These are phyloP conservation scores for Mycogone perniciosa DNA, from an alignment of 2,329 filamentous ascomycete genomes.

Conservation along the genomic window DNA sequence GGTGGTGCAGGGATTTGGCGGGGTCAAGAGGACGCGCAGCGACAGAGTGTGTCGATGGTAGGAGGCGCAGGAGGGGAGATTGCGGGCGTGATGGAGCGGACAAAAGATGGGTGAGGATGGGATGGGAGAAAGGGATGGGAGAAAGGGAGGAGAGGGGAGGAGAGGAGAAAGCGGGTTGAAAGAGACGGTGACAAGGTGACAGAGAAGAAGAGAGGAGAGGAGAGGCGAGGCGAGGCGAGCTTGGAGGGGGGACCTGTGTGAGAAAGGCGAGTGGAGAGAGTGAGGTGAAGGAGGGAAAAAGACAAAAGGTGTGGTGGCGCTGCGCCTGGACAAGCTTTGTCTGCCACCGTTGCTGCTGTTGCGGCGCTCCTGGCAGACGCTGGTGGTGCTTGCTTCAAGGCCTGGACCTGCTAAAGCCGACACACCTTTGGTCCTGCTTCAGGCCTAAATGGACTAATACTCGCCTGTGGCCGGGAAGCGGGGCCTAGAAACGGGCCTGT, in stretches of 20 bases:
- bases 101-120: conserved; percentile 7
- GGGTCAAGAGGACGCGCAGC: conserved; percentile 19
- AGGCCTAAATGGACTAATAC: no score
- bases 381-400: no score
- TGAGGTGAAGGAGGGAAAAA: conserved; percentile 21
- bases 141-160: conserved; percentile 15
- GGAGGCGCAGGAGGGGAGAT: conserved; percentile 11
- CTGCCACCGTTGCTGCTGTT: background rate
- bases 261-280: conserved; percentile 21
- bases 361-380: no score
- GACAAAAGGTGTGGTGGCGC: conserved; percentile 7
- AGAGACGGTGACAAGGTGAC: conserved; percentile 17
- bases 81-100: conserved; percentile 8
- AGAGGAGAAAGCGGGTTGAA: conserved; percentile 13
- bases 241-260: conserved; percentile 19
- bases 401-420: no score
- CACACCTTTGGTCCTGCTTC: no score
- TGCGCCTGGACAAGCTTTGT: background rate
- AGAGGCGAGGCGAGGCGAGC: conserved; percentile 22
- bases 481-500: no score
- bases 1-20: conserved; percentile 27
- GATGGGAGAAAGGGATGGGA: conserved; percentile 11
- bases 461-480: no score
- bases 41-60: conserved; percentile 4
- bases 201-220: conserved; percentile 19